phyloP scores from a whole-genome alignment of 345 rosid genomes.

The Sonneratia caseolaris region DNA sequence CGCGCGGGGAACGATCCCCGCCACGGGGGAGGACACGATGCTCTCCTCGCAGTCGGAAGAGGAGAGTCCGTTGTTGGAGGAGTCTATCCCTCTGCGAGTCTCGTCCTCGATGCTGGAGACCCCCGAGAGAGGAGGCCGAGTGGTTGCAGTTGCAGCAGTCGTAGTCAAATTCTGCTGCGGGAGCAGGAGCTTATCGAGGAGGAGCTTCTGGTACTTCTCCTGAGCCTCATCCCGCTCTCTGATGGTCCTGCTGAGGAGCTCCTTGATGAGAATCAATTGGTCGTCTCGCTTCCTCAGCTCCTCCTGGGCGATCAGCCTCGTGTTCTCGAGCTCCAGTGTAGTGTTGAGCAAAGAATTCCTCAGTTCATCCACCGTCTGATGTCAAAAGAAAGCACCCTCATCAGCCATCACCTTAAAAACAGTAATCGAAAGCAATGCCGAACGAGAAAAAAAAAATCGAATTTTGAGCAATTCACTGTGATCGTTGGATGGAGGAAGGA shows the following conservation, averaged over 20 bases:
- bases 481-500: not conserved
- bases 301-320: constrained; percentile 50
- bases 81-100: constrained; percentile 20
- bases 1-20: not conserved
- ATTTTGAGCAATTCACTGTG: not conserved
- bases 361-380: constrained; percentile 66
- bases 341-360: constrained; percentile 57
- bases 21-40: constrained; percentile 10
- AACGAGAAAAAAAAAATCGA: not conserved
- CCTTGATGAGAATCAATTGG: constrained; percentile 50
- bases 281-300: constrained; percentile 69
- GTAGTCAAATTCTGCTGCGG: constrained; percentile 20
- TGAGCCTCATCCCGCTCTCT: constrained; percentile 66
- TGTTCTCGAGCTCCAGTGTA: constrained; percentile 76
- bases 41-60: constrained; percentile 14
- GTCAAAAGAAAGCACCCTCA: not conserved
- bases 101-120: constrained; percentile 88
- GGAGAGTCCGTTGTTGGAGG: constrained; percentile 1
- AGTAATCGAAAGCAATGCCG: not conserved
- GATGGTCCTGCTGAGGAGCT: constrained; percentile 40
- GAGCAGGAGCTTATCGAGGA: constrained; percentile 38
- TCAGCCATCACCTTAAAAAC: not conserved
- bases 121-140: constrained; percentile 61
- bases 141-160: not conserved
- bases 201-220: constrained; percentile 49